phyloP scores from a whole-genome alignment of 352 stramenopile genomes.

The Globisporangium uncinulatum region DNA sequence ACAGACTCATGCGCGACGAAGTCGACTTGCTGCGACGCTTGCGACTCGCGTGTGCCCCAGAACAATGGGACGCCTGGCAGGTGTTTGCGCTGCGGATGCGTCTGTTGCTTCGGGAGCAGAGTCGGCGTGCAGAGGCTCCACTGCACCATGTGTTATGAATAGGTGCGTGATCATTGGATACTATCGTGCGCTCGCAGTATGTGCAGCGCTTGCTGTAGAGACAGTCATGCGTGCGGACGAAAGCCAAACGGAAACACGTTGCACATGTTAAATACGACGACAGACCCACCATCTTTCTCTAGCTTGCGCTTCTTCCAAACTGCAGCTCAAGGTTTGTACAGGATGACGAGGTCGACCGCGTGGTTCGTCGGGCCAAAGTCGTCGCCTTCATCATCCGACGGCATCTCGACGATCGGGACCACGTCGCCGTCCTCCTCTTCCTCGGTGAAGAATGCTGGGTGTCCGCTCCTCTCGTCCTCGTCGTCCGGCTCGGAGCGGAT shows the following conservation, averaged over 20 bases:
- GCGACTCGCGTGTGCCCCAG: conserved; percentile 1
- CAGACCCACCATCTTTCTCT: conserved; percentile 1
- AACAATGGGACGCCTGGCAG: conserved; percentile 18
- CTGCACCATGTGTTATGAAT: too few relatives aligned
- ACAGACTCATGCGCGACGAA: conserved; percentile 20
- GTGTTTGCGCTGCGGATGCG: conserved; percentile 21
- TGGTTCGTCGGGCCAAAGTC: background rate
- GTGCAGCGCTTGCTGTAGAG: too few relatives aligned
- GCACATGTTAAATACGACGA: conserved; percentile 1
- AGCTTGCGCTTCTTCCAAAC: background rate
- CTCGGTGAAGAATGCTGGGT: conserved; percentile 12
- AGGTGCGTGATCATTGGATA: too few relatives aligned
- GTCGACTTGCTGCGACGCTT: conserved; percentile 12
- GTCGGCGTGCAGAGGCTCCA: too few relatives aligned
- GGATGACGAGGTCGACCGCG: conserved; percentile 9
- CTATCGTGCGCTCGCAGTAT: too few relatives aligned
- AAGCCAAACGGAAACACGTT: too few relatives aligned
- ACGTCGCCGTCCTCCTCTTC: conserved; percentile 8
- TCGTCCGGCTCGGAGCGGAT: conserved; percentile 11
- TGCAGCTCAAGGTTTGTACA: conserved; percentile 7
- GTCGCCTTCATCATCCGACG: conserved; percentile 7
- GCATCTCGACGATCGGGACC: conserved; percentile 12
- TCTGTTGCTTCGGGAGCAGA: conserved; percentile 8
- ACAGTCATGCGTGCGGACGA: too few relatives aligned
- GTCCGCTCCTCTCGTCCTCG: background rate